A percentile compares a stretch with the other conserved stretches of the same genome.
phyloP scores from a whole-genome alignment of 169 alveolate species.

The Theileria equi region DNA sequence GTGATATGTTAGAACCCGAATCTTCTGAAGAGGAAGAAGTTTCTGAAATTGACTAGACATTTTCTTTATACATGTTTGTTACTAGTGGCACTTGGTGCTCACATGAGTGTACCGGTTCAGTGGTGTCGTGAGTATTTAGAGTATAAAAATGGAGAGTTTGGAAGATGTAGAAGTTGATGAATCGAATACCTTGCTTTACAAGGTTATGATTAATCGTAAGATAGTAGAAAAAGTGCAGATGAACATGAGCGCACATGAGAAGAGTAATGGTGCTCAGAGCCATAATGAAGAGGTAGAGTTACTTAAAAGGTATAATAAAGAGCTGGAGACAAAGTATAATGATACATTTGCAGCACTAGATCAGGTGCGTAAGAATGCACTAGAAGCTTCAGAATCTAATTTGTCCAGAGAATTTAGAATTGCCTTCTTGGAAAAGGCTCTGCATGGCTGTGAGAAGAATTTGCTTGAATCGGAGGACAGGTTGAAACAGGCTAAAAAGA shows the following conservation, averaged over 20 bases:
- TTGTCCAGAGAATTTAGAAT: slow-evolving; percentile 49
- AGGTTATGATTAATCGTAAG: slow-evolving; percentile 26
- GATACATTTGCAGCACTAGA: slow-evolving; percentile 58
- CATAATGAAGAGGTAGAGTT: slow-evolving; percentile 9
- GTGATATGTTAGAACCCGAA: slow-evolving; percentile 71
- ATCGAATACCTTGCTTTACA: slow-evolving; percentile 32
- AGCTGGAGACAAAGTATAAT: slow-evolving; percentile 44
- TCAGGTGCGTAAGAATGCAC: slow-evolving; percentile 40
- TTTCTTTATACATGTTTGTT: background rate
- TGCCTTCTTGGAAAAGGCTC: slow-evolving; percentile 55
- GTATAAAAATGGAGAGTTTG: background rate
- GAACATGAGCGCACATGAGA: slow-evolving; percentile 7
- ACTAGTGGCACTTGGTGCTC: background rate
- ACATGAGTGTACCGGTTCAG: background rate
- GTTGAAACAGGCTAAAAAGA: slow-evolving; percentile 7
- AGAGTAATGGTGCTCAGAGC: background rate
- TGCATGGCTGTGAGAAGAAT: slow-evolving; percentile 54
- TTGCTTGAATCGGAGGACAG: slow-evolving; percentile 7
- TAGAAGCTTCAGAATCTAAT: slow-evolving; percentile 39
- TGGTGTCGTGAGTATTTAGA: background rate
- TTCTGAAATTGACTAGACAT: slow-evolving; percentile 31
- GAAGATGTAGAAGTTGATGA: slow-evolving; percentile 18
- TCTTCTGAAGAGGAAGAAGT: slow-evolving; percentile 80
- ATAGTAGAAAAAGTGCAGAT: slow-evolving; percentile 58
- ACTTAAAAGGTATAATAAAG: slow-evolving; percentile 10